Conservation (phyloP, 2,329 filamentous ascomycete genomes). For the Acrocalymma vagum region DNA sequence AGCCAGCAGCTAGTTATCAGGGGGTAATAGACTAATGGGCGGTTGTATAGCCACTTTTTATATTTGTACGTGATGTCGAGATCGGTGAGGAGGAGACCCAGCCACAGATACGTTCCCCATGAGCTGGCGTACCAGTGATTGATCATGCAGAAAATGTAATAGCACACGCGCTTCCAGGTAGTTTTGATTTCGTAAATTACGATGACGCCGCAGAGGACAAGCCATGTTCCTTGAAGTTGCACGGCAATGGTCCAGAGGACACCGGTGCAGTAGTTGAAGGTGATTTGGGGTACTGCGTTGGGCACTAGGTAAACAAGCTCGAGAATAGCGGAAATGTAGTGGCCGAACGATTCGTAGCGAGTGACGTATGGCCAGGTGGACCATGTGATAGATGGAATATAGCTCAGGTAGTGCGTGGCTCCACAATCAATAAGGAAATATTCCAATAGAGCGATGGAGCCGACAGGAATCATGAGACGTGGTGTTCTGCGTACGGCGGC, state of each 20-base stretch:
- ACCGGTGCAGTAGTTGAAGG: slow-evolving; percentile 59
- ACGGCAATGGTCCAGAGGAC: slow-evolving; percentile 61
- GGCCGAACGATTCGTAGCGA: slow-evolving; percentile 50
- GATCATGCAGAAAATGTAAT: slow-evolving; percentile 53
- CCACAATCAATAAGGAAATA: slow-evolving; percentile 58
- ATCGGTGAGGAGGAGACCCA: slow-evolving; percentile 56
- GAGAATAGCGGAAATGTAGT: slow-evolving; percentile 55
- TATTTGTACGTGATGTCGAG: slow-evolving; percentile 58
- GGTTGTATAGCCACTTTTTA: slow-evolving; percentile 47
- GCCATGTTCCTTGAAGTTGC: slow-evolving; percentile 57
- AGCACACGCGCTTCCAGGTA: slow-evolving; percentile 56
- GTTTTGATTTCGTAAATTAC: slow-evolving; percentile 56
- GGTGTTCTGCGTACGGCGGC: slow-evolving; percentile 55
- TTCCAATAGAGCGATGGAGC: slow-evolving; percentile 53
- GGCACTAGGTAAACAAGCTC: slow-evolving; percentile 58
- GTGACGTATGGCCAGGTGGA: slow-evolving; percentile 58
- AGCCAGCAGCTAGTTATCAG: slow-evolving; percentile 41
- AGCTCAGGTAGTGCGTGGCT: slow-evolving; percentile 53
- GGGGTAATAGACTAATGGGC: slow-evolving; percentile 47
- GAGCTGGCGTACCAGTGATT: slow-evolving; percentile 58
- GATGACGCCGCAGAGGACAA: slow-evolving; percentile 53
- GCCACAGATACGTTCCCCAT: slow-evolving; percentile 57
- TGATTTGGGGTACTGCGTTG: slow-evolving; percentile 58
- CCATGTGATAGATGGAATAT: slow-evolving; percentile 57
- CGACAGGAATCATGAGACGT: slow-evolving; percentile 57